Evolutionary conservation across 2,329 filamentous ascomycete species (phyloP).

Genomic region (Neurospora crassa): DNA sequence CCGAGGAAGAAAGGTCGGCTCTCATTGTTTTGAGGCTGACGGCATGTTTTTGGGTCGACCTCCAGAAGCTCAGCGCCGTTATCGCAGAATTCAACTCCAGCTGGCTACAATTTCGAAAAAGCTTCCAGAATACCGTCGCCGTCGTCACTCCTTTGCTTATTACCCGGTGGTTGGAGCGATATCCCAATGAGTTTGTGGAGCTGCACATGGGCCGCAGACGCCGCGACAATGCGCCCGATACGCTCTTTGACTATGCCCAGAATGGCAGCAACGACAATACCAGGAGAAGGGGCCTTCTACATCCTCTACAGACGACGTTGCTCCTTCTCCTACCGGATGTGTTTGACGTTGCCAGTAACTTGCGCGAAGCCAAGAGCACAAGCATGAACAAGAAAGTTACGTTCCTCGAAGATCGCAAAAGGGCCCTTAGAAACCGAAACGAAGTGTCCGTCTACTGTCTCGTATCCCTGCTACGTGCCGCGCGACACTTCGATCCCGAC

Average conservation of each 20-base stretch:
- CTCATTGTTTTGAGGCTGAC: conserved; percentile 49
- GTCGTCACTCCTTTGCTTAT: conserved; percentile 54
- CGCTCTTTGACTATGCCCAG: conserved; percentile 59
- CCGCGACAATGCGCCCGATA: conserved; percentile 57
- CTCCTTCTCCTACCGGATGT: conserved; percentile 58
- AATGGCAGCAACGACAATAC: conserved; percentile 46
- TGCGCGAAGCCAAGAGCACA: conserved; percentile 52
- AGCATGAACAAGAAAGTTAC: conserved; percentile 49
- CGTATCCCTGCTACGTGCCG: conserved; percentile 51
- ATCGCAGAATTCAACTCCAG: conserved; percentile 58
- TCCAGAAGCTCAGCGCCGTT: conserved; percentile 48
- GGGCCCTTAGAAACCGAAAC: conserved; percentile 53
- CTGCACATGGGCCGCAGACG: conserved; percentile 51
- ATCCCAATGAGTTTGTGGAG: conserved; percentile 54
- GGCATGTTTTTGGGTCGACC: conserved; percentile 56
- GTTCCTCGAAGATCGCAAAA: conserved; percentile 54
- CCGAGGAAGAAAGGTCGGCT: conserved; percentile 42
- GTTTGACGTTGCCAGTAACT: conserved; percentile 59
- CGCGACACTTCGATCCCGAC: conserved; percentile 53
- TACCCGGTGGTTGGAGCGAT: conserved; percentile 55
- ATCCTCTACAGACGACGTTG: conserved; percentile 53
- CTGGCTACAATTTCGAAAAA: conserved; percentile 56
- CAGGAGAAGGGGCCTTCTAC: conserved; percentile 45
- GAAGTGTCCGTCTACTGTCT: conserved; percentile 59
- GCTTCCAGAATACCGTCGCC: conserved; percentile 54